Evolutionary conservation across 1,139 yeast genomes (phyloP).

Genomic region (Hemisphaericaspora xylofermentans): DNA sequence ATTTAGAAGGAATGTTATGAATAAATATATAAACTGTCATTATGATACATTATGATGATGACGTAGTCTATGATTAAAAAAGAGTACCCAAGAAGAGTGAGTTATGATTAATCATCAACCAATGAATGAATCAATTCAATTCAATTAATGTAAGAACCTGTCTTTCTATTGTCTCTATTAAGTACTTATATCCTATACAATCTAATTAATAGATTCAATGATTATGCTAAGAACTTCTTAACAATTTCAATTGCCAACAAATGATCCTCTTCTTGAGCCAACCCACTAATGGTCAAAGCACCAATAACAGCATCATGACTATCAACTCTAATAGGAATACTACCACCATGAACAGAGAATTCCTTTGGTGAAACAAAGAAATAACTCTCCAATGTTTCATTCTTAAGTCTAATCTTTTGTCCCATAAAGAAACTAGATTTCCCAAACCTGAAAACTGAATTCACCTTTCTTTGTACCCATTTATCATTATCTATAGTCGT

Average conservation of each 20-base stretch:
- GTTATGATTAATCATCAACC: too few species aligned
- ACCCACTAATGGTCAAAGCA: conserved; percentile 60
- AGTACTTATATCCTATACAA: too few species aligned
- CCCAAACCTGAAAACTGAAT: conserved; percentile 51
- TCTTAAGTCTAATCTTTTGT: conserved; percentile 37
- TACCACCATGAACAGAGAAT: conserved; percentile 65
- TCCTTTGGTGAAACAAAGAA: conserved; percentile 43
- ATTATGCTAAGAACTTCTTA: conserved; percentile 4
- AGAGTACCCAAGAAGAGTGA: too few species aligned
- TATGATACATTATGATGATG: too few species aligned
- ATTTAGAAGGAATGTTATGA: too few species aligned
- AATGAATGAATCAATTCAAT: too few species aligned
- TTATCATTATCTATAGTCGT: conserved; percentile 54
- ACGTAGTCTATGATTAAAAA: too few species aligned
- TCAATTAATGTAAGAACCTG: too few species aligned
- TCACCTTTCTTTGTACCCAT: conserved; percentile 58
- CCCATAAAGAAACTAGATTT: conserved; percentile 57
- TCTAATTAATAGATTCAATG: too few species aligned
- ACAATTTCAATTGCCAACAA: conserved; percentile 31
- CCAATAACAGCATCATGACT: conserved; percentile 50
- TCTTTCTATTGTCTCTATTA: too few species aligned
- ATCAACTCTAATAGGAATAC: conserved; percentile 51
- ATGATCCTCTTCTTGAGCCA: conserved; percentile 50
- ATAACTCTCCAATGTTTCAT: conserved; percentile 35
- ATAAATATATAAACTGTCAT: too few species aligned